These are phyloP conservation scores for Niveomyces coronatus DNA, from an alignment of 2,329 filamentous ascomycete species.

Conservation along the genomic window DNA sequence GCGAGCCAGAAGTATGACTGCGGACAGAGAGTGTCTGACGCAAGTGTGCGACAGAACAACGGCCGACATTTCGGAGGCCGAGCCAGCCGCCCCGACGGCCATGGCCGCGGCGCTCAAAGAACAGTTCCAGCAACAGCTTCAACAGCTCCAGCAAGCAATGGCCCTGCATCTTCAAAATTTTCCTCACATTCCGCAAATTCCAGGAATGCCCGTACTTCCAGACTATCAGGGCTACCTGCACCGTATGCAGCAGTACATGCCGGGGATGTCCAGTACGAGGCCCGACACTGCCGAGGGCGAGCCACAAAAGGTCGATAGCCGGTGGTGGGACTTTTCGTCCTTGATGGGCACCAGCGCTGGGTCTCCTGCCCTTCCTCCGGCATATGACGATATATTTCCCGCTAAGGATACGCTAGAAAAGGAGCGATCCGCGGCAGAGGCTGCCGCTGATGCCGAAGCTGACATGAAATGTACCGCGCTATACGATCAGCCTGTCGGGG, in stretches of 20 bases:
- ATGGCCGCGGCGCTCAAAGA: constrained; percentile 63
- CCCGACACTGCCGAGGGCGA: constrained; percentile 36
- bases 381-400: constrained; percentile 73
- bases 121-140: constrained; percentile 61
- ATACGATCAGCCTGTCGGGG: constrained; percentile 33
- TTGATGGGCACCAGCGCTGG: constrained; percentile 35
- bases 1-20: constrained; percentile 19
- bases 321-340: constrained; percentile 61
- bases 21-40: constrained; percentile 23
- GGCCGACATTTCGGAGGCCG: constrained; percentile 21
- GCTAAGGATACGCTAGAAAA: constrained; percentile 43
- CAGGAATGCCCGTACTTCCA: constrained; percentile 52
- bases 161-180: constrained; percentile 53
- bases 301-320: constrained; percentile 36
- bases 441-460: constrained; percentile 47
- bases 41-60: constrained; percentile 30
- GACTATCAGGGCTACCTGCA: constrained; percentile 62
- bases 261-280: constrained; percentile 45
- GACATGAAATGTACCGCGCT: constrained; percentile 46
- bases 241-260: constrained; percentile 61
- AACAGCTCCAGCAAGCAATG: constrained; percentile 66
- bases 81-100: constrained; percentile 42
- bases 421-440: constrained; percentile 45
- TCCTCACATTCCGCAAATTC: constrained; percentile 47
- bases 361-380: constrained; percentile 51